Base-by-base conservation (phyloP, 1,284 basidiomycete genomes). In the Singerocomus rubriflavus region DNA sequence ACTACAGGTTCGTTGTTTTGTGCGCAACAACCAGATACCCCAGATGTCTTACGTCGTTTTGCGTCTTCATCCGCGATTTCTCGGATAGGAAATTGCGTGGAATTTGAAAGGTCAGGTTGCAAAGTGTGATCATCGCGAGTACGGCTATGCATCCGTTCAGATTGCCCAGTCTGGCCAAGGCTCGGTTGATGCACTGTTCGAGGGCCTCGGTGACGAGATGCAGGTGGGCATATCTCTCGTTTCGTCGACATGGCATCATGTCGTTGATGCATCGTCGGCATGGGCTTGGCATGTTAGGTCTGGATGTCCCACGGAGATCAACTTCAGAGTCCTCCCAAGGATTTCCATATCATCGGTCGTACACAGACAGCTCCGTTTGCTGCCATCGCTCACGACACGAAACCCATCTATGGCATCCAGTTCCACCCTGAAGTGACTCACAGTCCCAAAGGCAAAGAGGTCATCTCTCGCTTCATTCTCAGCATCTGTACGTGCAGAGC, bases 261-360 rank as follows among this genome's bases (percentile, higher is more conserved):
- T 2, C 25, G 43, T 9, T 21, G 2, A 21, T 21, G 21, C 21
- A 51, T 33, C 16, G 3, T 17, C 2, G 21, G 8, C 10, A 5
- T 6, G 8, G 9, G 11, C 17, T 16, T 11, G 6, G 26, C 38
- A 13, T 43, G 30, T n/a, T 59, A 96, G 89, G 96, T 98, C 34
- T 99, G 97, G 97, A 99, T 99, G 97, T 98, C 94, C 32, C 97
- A 99, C 69, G 96, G 96, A 17, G 97, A 99, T 71, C 93, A 98
- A 63, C 81, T 99, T 43, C 88, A 85, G 32, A 81, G 80, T 50
- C 78, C 89, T 8, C 97, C 97, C 17, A 75, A 85, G 0, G 75
- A 88, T 62, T 99, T 98, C 73, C 84, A 91, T 64, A 81, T 91
- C 58, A 90, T 99, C 58, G 97, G 93, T 7, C 80, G 80, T 50